Percentiles rank a stretch among this genome's conserved stretches.
phyloP scores from a whole-genome alignment of 345 rosid genomes.

The Linum tenue region DNA sequence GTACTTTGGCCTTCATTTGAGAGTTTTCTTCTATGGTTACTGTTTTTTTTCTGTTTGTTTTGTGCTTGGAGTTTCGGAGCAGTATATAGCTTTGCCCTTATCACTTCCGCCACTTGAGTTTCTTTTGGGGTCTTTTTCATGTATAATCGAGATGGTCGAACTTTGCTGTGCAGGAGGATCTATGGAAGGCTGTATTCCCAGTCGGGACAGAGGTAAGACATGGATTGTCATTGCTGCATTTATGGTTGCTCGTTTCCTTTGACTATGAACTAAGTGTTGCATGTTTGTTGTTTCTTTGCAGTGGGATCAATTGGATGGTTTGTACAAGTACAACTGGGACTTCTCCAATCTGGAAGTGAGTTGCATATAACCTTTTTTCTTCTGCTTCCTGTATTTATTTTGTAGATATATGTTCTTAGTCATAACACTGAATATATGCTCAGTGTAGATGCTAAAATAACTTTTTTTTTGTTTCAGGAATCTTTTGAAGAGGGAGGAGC shows the following conservation, averaged over 20 bases:
- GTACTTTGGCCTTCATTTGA: too few relatives aligned
- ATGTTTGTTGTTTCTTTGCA: conserved; percentile 20
- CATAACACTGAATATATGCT: background rate
- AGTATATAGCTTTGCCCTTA: too few relatives aligned
- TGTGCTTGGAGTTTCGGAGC: background rate
- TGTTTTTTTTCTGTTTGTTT: too few relatives aligned
- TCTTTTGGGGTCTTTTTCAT: background rate
- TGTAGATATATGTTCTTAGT: background rate
- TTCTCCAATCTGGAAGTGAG: conserved; percentile 88
- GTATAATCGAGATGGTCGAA: background rate
- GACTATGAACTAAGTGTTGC: background rate
- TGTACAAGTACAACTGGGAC: conserved; percentile 69
- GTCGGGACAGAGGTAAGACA: conserved; percentile 85
- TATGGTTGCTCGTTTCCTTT: background rate
- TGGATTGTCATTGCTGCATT: background rate
- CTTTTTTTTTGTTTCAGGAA: conserved; percentile 33
- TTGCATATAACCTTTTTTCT: conserved; percentile 10
- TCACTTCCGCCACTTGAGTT: conserved; percentile 1
- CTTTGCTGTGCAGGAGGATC: conserved; percentile 56
- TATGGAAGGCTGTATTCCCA: conserved; percentile 77
- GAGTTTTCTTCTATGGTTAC: too few relatives aligned
- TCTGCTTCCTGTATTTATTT: conserved; percentile 1
- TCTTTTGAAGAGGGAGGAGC: conserved; percentile 85
- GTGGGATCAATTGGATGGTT: conserved; percentile 86
- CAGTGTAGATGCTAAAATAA: conserved; percentile 3